A percentile compares a stretch with the other conserved stretches of the same genome.
phyloP scores from a whole-genome alignment of 371 early-diverging fungal genomes.

The Mucor plumbeus region DNA sequence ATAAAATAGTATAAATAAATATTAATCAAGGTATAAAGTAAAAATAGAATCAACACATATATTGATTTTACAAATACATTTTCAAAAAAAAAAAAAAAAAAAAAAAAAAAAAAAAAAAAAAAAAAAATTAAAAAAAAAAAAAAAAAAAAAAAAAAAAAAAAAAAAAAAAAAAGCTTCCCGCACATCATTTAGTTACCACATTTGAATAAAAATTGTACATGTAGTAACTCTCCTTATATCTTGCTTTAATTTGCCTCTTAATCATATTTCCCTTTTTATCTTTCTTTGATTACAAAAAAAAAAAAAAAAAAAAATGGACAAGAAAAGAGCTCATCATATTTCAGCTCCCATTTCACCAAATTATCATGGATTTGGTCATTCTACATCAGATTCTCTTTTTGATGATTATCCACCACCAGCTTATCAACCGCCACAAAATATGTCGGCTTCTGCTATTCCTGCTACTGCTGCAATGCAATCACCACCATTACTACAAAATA shows the following conservation, averaged over 20 bases:
- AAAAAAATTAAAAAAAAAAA: no score
- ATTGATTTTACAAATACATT: no score
- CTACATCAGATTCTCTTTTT: slow-evolving; percentile 23
- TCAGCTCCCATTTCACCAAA: slow-evolving; percentile 28
- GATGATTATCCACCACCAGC: slow-evolving; percentile 33
- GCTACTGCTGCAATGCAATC: neutral
- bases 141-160: no score
- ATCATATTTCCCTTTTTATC: slow-evolving; percentile 7
- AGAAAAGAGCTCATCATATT: slow-evolving; percentile 28
- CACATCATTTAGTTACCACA: neutral
- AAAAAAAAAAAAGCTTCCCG: no score
- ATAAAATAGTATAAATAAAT: no score
- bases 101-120: no score
- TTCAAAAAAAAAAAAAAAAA: no score
- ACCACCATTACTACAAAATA: neutral
- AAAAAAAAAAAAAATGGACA: no score
- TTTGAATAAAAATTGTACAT: neutral
- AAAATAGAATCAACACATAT: no score
- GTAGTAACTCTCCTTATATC: neutral
- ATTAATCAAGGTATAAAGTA: no score
- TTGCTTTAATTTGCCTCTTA: neutral
- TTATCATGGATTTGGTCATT: slow-evolving; percentile 14
- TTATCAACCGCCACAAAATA: slow-evolving; percentile 22
- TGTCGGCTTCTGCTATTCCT: neutral
- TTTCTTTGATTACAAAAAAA: slow-evolving; percentile 3